Percentiles rank a stretch among this genome's conserved stretches.
phyloP scores from a whole-genome alignment of 495 filamentous ascomycete genomes.

The Cudoniella acicularis region DNA sequence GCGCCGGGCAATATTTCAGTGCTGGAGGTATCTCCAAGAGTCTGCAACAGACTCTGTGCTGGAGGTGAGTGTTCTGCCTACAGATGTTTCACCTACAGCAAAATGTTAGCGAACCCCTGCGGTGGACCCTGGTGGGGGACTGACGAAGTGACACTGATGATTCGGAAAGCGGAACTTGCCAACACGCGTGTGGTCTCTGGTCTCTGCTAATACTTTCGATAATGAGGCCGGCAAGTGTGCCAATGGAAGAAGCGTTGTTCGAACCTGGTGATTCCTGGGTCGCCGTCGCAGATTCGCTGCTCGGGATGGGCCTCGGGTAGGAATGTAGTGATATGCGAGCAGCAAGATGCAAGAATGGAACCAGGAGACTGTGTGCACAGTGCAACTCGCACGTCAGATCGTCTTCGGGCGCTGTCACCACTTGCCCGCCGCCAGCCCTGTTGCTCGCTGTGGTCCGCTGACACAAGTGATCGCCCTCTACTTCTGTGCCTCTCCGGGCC shows the following conservation, averaged over 20 bases:
- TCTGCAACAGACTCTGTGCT: not conserved
- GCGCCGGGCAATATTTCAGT: not conserved
- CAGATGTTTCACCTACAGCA: slow-evolving; percentile 4
- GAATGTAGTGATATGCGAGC: too few species aligned
- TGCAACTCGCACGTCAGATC: not conserved
- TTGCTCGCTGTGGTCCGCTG: not conserved
- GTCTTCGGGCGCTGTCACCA: not conserved
- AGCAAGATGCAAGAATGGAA: not conserved
- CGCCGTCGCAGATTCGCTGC: not conserved
- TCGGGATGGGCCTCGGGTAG: too few species aligned
- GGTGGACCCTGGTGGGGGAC: slow-evolving; percentile 2
- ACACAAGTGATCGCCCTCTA: not conserved
- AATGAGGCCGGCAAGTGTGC: too few species aligned
- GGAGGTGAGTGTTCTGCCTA: not conserved
- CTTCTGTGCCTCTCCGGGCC: not conserved
- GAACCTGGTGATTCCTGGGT: not conserved
- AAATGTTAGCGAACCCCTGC: slow-evolving; percentile 15
- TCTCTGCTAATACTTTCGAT: too few species aligned
- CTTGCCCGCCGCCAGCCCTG: not conserved
- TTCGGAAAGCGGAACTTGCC: not conserved
- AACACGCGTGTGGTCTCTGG: not conserved
- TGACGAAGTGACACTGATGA: not conserved
- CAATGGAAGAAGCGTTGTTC: not conserved
- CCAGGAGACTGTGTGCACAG: not conserved
- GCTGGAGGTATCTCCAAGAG: not conserved